phyloP scores from a whole-genome alignment of 805 yeast genomes.

The Suhomyces sp. region DNA sequence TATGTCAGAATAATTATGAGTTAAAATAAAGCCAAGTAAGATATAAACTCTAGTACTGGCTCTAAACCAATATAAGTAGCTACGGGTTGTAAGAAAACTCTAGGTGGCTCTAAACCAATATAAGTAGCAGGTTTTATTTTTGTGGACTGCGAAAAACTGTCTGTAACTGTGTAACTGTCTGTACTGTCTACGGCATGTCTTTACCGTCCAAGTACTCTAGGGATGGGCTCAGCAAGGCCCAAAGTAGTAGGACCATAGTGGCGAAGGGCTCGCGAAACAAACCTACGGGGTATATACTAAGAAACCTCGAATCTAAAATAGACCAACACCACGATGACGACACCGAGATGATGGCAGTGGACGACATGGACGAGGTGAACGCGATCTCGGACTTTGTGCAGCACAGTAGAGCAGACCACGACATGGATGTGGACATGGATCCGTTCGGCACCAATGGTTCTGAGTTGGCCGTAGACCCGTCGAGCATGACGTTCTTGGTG shows the following conservation, averaged over 20 bases:
- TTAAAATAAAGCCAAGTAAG: no score
- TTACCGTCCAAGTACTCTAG: constrained; percentile 40
- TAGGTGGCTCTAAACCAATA: no score
- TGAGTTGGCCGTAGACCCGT: neutral
- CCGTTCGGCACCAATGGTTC: constrained; percentile 3
- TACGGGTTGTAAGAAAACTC: no score
- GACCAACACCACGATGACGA: constrained; percentile 16
- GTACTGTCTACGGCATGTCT: constrained; percentile 2
- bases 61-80: no score
- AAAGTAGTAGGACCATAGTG: constrained; percentile 24
- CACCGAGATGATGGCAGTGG: constrained; percentile 48
- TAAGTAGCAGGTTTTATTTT: no score
- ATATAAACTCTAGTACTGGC: no score
- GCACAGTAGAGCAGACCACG: neutral
- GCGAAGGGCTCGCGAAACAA: constrained; percentile 15
- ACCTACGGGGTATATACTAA: constrained; percentile 21
- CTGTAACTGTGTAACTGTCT: no score
- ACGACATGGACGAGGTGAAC: constrained; percentile 42
- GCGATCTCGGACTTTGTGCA: constrained; percentile 41
- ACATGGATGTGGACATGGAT: neutral
- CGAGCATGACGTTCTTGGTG: constrained; percentile 44
- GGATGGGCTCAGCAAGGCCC: constrained; percentile 26
- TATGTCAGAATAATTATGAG: no score
- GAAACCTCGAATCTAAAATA: constrained; percentile 24
- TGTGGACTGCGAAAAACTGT: no score